Evolutionary conservation across 2,329 filamentous ascomycete species (phyloP), one percentile per base, ranked within the genome.

Genomic region (Dactylella cylindrospora): DNA sequence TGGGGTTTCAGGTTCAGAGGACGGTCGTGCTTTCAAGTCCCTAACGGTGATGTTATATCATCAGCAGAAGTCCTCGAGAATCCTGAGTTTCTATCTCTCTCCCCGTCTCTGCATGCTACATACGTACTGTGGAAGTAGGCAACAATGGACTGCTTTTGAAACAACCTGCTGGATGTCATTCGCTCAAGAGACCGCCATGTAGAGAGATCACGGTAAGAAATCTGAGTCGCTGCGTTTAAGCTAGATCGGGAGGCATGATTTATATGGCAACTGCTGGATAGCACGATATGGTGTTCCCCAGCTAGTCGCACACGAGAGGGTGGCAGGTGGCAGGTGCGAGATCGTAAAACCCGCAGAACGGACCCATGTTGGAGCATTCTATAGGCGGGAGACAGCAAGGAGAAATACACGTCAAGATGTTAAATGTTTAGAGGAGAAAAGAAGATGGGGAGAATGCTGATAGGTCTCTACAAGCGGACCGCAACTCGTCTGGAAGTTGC

Each of bases 101-200:
- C 36, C n/a, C 28, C 19, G 38, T 46, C 20, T 31, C 15, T 33
- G 40, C n/a, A n/a, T n/a, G n/a, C 29, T 33, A 62, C 57, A 25
- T 54, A 62, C 57, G 43, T 62, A 62, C 57, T 62, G 45, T 62
- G 57, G 26, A 62, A 52, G 32, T 17, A 54, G 29, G 40, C 43
- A 10, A 32, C 36, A 2, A 15, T 32, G 5, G 9, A 23, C 13
- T 25, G 5, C 5, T 25, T 15, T 8, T 12, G 35, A 23, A 40
- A 20, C 15, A 33, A 22, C 15, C 22, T 26, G 15, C 25, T n/a
- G n/a, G 25, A 17, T 45, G 38, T n/a, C 10, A 29, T 29, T 10
- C 17, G n/a, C n/a, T n/a, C n/a, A n/a, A n/a, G n/a, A n/a, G n/a
- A n/a, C n/a, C 15, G 17, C n/a, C n/a, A n/a, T 22, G 39, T 19